Base-by-base conservation (phyloP, 176 grass and related monocot genomes). In the Rhynchospora breviuscula region DNA sequence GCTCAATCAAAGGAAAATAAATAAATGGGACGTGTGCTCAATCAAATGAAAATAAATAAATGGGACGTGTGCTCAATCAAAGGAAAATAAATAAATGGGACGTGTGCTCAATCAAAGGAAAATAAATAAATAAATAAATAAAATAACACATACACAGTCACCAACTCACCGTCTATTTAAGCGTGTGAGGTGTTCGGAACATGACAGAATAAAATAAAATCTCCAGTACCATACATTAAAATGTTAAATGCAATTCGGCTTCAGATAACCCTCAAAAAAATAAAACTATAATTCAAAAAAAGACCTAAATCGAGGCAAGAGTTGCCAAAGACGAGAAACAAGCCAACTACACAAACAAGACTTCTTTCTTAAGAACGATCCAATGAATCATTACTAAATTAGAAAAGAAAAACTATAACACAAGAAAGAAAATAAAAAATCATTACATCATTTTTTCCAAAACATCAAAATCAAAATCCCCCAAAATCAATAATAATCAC, bases 401-500 rank as follows among this genome's bases (percentile, higher is more conserved):
- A 78, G 29, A 33, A 77, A 6, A 57, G 18, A 33, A 57, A 78
- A 18, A 57, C 71, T 75, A 75, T 75, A 75, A 52, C 45, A 75
- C 47, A 57, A 78, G 35, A 40, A 71, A 78, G 8, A 54, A 26
- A 12, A 77, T 77, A 0, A 78, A 78, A 78, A 78, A 78, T 78
- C 73, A 78, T 78, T 78, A 78, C 73, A 78, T 78, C 73, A 78
- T 33, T 78, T 78, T 56, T 52, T 8, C 6, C 49, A 23, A 57
- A 78, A 56, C 8, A 78, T 3, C 6, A 77, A 57, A 74, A 74
- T 51, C 43, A 53, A 78, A 78, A 78, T 56, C 51, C 73, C 52
- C 73, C 25, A 78, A 78, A 56, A 57, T 57, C 56, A 78, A 78
- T 56, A 57, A 78, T 78, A 78, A 78, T 78, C 73, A 78, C 73